Base-by-base conservation (phyloP, 441 rosid species). In the Eruca vesicaria region DNA sequence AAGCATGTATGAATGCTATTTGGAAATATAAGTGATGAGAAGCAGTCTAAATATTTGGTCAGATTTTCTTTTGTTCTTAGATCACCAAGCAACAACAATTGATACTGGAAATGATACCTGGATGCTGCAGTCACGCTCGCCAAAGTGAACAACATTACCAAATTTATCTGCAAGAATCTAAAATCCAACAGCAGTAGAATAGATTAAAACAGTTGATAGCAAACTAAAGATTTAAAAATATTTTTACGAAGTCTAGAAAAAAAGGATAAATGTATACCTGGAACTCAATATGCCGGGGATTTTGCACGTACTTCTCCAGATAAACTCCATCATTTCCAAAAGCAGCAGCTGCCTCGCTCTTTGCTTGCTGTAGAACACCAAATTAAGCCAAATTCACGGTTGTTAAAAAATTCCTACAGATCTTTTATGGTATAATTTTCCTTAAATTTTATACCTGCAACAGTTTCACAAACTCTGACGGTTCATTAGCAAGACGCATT, bases 261-360 rank as follows among this genome's bases (percentile, higher is more conserved):
- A 36, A 62, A n/a, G n/a, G 28, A 68, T 26, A 63, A 32, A 28
- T 62, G 56, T 20, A 50, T 86, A 94, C 99, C 98, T 94, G 99
- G 85, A 94, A 94, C 77, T 94, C 99, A 38, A 94, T 94, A 81
- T 94, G 99, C 75, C 98, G 84, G 63, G 99, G 98, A 81, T 94
- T 94, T 77, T 87, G 96, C 63, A 94, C 83, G 68, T 83, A 94
- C 82, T 92, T 94, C 82, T 94, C 99, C 83, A 94, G 76, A 86
- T 94, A 94, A 83, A 84, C 89, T 80, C 99, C 99, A 78, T 94
- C 99, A 79, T 94, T 94, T 78, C 99, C 99, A 71, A 94, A 94
- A 75, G 99, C 99, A 55, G 99, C 99, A n/a, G 91, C 99, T 66
- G 99, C 99, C 84, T 94, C 99, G 70, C 98, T 90, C 83, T 94